These are phyloP conservation scores for Nothopassalora personata DNA, from an alignment of 2,329 filamentous ascomycete genomes.

Conservation along the genomic window DNA sequence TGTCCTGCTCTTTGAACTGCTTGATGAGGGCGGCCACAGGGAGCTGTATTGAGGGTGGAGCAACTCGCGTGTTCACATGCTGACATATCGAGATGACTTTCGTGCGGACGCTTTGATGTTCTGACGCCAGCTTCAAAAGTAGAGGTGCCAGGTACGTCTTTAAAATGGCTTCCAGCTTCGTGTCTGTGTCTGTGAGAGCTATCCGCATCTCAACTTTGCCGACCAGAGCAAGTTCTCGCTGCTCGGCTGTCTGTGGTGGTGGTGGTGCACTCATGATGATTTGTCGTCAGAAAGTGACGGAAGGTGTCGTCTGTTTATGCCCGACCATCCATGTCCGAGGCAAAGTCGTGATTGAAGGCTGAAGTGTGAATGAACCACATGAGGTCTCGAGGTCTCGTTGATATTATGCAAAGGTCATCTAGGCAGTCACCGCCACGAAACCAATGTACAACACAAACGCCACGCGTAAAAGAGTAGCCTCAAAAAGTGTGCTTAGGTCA, in stretches of 20 bases:
- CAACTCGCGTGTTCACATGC: slow-evolving; percentile 63
- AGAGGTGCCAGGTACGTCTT: slow-evolving; percentile 74
- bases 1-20: slow-evolving; percentile 77
- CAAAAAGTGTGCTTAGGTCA: background rate
- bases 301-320: background rate
- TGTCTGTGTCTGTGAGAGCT: slow-evolving; percentile 73
- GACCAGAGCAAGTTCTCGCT: slow-evolving; percentile 74
- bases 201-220: slow-evolving; percentile 83
- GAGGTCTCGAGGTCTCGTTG: background rate
- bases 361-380: background rate
- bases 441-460: background rate
- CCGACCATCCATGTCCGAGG: background rate
- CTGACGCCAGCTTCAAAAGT: slow-evolving; percentile 79
- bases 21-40: slow-evolving; percentile 79
- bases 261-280: slow-evolving; percentile 9
- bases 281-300: background rate
- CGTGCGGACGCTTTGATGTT: slow-evolving; percentile 71
- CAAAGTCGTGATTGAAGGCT: background rate
- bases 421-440: background rate
- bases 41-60: slow-evolving; percentile 62
- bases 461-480: background rate
- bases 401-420: background rate
- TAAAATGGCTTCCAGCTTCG: slow-evolving; percentile 72
- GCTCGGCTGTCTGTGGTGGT: slow-evolving; percentile 41
- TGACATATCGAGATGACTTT: slow-evolving; percentile 70